Percentiles rank a stretch among this genome's conserved stretches.
phyloP scores from a whole-genome alignment of 352 stramenopile genomes.

The Phytophthora multivora region DNA sequence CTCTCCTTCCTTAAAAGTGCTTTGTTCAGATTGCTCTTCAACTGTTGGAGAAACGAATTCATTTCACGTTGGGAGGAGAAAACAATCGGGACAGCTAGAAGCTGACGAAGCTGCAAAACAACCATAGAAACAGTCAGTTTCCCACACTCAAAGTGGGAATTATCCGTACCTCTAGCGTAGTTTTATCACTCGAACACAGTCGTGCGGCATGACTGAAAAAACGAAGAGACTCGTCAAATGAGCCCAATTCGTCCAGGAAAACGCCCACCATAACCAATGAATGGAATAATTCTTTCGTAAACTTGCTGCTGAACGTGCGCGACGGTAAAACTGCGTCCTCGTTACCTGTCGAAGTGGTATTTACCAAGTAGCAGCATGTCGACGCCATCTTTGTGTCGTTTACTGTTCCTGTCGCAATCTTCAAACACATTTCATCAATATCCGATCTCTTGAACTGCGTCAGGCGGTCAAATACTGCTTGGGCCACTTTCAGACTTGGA shows the following conservation, averaged over 20 bases:
- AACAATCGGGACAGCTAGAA: conserved; percentile 35
- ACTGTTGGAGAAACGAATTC: conserved; percentile 18
- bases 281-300: conserved; percentile 54
- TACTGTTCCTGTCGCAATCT: background rate
- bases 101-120: conserved; percentile 29
- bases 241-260: conserved; percentile 64
- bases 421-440: conserved; percentile 30
- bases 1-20: conserved; percentile 1
- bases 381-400: conserved; percentile 9
- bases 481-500: conserved; percentile 28
- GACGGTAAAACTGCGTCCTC: background rate
- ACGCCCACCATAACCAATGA: conserved; percentile 60
- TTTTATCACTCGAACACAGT: conserved; percentile 44
- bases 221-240: conserved; percentile 48
- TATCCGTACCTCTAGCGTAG: conserved; percentile 39
- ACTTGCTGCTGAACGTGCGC: conserved; percentile 39
- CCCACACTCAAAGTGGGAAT: too few species aligned
- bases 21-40: conserved; percentile 11
- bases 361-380: conserved; percentile 7
- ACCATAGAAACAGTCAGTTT: too few species aligned
- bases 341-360: background rate
- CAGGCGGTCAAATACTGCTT: conserved; percentile 27
- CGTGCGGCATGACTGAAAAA: conserved; percentile 43
- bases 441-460: conserved; percentile 17
- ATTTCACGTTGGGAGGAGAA: conserved; percentile 36